phyloP scores from a whole-genome alignment of 1,139 yeast species.

The Lodderomyces oxycetoniae region DNA sequence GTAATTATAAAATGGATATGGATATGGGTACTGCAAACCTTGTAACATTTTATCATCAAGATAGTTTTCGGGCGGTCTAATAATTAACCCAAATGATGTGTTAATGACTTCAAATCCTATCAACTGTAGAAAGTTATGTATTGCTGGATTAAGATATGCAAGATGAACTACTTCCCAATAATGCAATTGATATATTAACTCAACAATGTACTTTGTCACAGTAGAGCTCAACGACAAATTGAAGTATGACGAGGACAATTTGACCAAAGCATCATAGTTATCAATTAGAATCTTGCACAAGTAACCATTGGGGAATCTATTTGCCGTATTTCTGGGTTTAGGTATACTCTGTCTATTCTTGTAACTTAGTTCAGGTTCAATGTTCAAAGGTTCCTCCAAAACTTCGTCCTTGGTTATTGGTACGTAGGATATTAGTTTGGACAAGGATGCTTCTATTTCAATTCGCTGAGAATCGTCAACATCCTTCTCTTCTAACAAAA shows the following conservation, averaged over 20 bases:
- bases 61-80: constrained; percentile 40
- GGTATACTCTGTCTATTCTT: constrained; percentile 9
- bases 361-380: constrained; percentile 6
- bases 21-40: constrained; percentile 45
- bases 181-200: constrained; percentile 34
- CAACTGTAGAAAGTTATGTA: constrained; percentile 32
- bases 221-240: constrained; percentile 38
- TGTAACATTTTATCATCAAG: constrained; percentile 33
- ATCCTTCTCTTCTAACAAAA: constrained; percentile 25
- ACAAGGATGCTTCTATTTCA: constrained; percentile 24
- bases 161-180: constrained; percentile 48
- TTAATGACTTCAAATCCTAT: constrained; percentile 34
- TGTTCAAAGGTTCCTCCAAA: constrained; percentile 2
- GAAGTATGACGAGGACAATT: constrained; percentile 32
- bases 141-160: constrained; percentile 29
- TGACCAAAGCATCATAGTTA: constrained; percentile 29
- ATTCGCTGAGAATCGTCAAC: constrained; percentile 30
- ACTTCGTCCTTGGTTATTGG: constrained; percentile 15
- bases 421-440: constrained; percentile 25
- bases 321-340: not conserved
- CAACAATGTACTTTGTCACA: constrained; percentile 37
- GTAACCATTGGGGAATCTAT: constrained; percentile 28
- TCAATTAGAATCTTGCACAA: constrained; percentile 38
- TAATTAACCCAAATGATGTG: constrained; percentile 38
- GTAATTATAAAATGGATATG: constrained; percentile 45